phyloP scores from a whole-genome alignment of 139 green algal species.

The Picochlorum sp. region DNA sequence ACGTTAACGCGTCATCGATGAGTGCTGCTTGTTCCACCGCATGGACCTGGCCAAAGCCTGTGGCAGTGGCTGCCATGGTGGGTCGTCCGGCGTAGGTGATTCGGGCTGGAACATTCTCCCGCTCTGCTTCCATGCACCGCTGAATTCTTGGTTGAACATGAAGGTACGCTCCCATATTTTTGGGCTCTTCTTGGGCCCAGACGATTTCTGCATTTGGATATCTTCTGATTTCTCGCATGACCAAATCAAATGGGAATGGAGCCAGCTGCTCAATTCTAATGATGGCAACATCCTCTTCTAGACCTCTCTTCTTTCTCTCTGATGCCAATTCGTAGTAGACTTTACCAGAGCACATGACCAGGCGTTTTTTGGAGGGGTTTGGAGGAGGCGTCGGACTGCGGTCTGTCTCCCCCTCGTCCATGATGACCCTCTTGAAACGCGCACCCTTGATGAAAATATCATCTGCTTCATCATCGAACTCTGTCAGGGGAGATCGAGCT shows the following conservation, averaged over 20 bases:
- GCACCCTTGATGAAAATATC: conserved; percentile 72
- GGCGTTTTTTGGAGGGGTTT: conserved; percentile 60
- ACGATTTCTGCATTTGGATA: conserved; percentile 88
- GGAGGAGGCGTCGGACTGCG: conserved; percentile 47
- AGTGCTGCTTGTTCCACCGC: conserved; percentile 59
- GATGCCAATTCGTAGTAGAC: conserved; percentile 95
- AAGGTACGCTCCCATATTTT: conserved; percentile 95
- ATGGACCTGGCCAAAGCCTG: conserved; percentile 79
- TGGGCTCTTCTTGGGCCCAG: conserved; percentile 94
- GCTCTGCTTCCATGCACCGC: conserved; percentile 51
- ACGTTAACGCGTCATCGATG: conserved; percentile 13
- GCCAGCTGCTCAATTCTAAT: conserved; percentile 90
- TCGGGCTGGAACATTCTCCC: conserved; percentile 15
- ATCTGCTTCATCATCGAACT: conserved; percentile 88
- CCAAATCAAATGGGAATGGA: conserved; percentile 96
- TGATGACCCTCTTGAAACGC: conserved; percentile 97
- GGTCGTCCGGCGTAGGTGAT: conserved; percentile 65
- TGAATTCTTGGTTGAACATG: conserved; percentile 77
- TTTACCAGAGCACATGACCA: conserved; percentile 93
- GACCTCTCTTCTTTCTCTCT: conserved; percentile 62
- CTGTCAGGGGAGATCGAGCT: conserved; percentile 66
- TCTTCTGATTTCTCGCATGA: conserved; percentile 80
- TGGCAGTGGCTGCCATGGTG: conserved; percentile 67
- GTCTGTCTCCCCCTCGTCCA: conserved; percentile 71
- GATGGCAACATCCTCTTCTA: conserved; percentile 66